These are phyloP conservation scores for Aspergillus olivimuriae DNA, from an alignment of 495 filamentous ascomycete species.

Conservation along the genomic window DNA sequence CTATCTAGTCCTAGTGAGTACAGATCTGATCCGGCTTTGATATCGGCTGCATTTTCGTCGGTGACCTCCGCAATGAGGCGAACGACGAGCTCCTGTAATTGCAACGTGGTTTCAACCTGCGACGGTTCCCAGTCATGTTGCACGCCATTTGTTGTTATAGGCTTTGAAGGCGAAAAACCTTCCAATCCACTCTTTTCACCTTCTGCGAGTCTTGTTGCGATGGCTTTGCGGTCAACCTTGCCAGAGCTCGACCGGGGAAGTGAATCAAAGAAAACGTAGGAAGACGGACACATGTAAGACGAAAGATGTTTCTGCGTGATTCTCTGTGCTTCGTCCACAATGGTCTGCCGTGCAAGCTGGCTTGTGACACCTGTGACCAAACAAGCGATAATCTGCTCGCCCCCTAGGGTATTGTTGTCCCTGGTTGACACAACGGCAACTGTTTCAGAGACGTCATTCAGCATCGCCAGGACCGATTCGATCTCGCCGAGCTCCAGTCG, in stretches of 20 bases:
- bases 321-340: slow-evolving; percentile 35
- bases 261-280: slow-evolving; percentile 14
- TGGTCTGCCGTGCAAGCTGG: slow-evolving; percentile 16
- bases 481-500: slow-evolving; percentile 87
- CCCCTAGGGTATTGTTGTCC: slow-evolving; percentile 10
- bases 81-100: slow-evolving; percentile 11
- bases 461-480: slow-evolving; percentile 37
- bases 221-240: slow-evolving; percentile 20
- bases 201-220: slow-evolving; percentile 10
- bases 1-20: slow-evolving; percentile 76
- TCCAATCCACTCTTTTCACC: background rate
- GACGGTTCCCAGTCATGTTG: slow-evolving; percentile 4
- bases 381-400: slow-evolving; percentile 21
- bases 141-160: background rate
- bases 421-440: slow-evolving; percentile 13
- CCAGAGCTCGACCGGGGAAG: slow-evolving; percentile 21
- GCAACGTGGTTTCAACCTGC: background rate
- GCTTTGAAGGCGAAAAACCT: slow-evolving; percentile 1
- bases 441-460: slow-evolving; percentile 14
- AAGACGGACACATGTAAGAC: slow-evolving; percentile 17
- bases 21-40: slow-evolving; percentile 50
- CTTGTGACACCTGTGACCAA: slow-evolving; percentile 13
- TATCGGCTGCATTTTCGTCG: slow-evolving; percentile 27
- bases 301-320: slow-evolving; percentile 29
- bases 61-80: slow-evolving; percentile 42